Conservation (phyloP, 2,329 filamentous ascomycete species). For the Elsinoe arachidis region DNA sequence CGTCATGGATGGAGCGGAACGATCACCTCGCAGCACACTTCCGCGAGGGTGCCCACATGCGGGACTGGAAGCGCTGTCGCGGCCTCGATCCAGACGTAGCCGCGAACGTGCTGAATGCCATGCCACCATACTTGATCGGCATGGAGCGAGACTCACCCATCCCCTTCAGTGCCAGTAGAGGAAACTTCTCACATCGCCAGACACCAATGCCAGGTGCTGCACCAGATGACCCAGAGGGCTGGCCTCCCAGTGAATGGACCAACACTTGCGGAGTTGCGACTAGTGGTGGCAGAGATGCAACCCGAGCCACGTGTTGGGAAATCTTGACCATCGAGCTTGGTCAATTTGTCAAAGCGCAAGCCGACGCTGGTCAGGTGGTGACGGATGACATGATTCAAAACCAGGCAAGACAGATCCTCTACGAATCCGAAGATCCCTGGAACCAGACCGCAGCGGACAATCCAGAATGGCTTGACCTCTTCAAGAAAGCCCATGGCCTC, state of each 20-base stretch:
- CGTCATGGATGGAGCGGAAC: conserved; percentile 43
- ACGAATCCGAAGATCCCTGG: conserved; percentile 42
- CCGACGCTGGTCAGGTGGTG: conserved; percentile 31
- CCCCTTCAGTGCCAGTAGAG: conserved; percentile 39
- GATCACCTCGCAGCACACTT: conserved; percentile 50
- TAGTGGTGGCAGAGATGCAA: neutral
- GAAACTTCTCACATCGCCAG: neutral
- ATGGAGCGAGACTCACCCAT: conserved; percentile 38
- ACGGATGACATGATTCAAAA: conserved; percentile 44
- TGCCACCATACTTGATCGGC: conserved; percentile 45
- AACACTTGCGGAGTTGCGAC: neutral
- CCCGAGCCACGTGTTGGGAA: conserved; percentile 39
- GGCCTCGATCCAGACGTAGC: conserved; percentile 42
- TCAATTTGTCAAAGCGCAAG: conserved; percentile 34
- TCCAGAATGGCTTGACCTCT: conserved; percentile 40
- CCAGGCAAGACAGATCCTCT: conserved; percentile 40
- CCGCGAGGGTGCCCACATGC: conserved; percentile 44
- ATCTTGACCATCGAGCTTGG: conserved; percentile 40
- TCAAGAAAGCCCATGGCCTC: conserved; percentile 42
- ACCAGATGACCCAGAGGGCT: conserved; percentile 4
- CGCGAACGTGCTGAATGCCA: conserved; percentile 41
- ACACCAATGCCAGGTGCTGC: neutral
- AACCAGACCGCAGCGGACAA: conserved; percentile 35
- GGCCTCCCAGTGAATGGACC: neutral
- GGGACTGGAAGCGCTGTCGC: conserved; percentile 47